Conservation (phyloP, 306 rosid species). For the Pachyrhizus erosus region DNA sequence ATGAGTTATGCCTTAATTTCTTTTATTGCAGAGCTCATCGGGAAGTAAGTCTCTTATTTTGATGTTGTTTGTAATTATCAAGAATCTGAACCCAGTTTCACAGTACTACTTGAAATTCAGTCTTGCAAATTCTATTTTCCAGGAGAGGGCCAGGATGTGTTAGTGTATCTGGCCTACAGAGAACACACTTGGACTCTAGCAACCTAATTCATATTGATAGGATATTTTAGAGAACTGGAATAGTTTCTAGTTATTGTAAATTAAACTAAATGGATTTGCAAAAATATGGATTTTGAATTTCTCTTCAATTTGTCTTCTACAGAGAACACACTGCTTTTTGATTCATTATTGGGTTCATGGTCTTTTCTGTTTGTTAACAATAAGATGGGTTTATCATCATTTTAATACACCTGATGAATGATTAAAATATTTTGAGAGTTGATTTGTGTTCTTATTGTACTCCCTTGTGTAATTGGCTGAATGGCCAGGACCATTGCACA, state of each 20-base stretch:
- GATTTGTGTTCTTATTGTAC: not conserved
- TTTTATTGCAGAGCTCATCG: not conserved
- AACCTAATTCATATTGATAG: not conserved
- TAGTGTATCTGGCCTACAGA: not conserved
- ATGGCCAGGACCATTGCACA: not conserved
- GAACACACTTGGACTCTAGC: not conserved
- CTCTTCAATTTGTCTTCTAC: constrained; percentile 16
- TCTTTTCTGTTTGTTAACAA: constrained; percentile 13
- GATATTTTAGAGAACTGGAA: not conserved
- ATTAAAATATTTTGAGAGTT: not conserved
- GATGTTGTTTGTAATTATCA: not conserved
- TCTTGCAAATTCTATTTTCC: not conserved
- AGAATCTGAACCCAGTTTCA: constrained; percentile 3
- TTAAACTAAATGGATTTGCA: not conserved
- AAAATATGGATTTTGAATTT: not conserved
- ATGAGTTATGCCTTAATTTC: not conserved
- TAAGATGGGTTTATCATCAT: not conserved
- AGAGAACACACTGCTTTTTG: constrained; percentile 1
- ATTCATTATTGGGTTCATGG: not conserved
- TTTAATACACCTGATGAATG: not conserved
- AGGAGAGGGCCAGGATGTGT: not conserved
- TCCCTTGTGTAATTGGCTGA: not conserved
- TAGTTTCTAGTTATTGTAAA: not conserved
- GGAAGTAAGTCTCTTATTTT: not conserved
- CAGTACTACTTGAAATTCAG: not conserved